Evolutionary conservation across 768 basidiomycete genomes (phyloP), one percentile per base, ranked within the genome.

Genomic region (Lyophyllum atratum): DNA sequence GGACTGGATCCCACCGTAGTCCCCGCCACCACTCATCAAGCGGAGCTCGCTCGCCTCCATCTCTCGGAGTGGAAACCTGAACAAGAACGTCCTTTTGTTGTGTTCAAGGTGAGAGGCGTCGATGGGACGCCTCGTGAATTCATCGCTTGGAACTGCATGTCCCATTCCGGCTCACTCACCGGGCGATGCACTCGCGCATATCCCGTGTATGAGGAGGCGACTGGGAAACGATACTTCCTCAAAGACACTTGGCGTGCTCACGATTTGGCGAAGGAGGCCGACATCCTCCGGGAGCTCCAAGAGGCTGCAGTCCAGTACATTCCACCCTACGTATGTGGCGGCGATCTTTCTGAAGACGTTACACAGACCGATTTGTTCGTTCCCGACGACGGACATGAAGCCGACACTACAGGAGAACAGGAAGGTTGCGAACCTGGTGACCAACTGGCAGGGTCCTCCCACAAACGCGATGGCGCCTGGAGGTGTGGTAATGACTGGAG

Each of bases 1-100:
- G 72, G 76, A 1, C 31, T 49, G 15, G 74, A 76, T 47, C 42
- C 60, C 0, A 68, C 66, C 10, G 68, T 71, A n/a, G 47, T 52
- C 7, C 31, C 24, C 25, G 63, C 65, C 10, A 59, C 57, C 1
- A 31, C 39, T 2, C 25, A 26, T 1, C 62, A 68, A 21, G 26
- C 9, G 4, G 17, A 44, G 15, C 19, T 53, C 24, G 56, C 56
- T 25, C 29, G 21, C 9, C 11, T 1, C 4, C 45, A 58, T 21
- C 47, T 58, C 7, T 25, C n/a, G n/a, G 24, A 53, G 28, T 54
- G 57, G 57, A 54, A 42, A 43, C 52, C 52, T 10, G 11, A 49
- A 21, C 25, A 9, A 9, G 33, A 49, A 12, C 40, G 57, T 17
- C 48, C 58, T 9, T 39, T 59, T 8, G 21, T 58, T 31, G 58